Base-by-base conservation (phyloP, 2,329 filamentous ascomycete species). In the Fusarium protoensiforme region DNA sequence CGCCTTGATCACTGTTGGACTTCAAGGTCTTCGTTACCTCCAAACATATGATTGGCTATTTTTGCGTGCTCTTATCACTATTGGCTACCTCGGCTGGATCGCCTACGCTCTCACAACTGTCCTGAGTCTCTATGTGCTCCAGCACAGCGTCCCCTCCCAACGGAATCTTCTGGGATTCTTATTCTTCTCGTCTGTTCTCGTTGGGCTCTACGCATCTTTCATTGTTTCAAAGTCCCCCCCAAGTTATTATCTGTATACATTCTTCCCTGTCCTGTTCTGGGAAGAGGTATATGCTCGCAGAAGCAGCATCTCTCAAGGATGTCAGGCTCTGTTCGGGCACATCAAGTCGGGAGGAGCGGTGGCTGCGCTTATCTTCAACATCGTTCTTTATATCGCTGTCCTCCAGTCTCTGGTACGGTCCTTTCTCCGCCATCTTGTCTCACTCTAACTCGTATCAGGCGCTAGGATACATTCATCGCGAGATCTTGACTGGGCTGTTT, bases 21-120 rank as follows among this genome's bases (percentile, higher is more conserved):
- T 99, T 1, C 89, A 94, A 69, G 96, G 96, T 9, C 85, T 99
- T 68, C 90, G 96, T 59, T 99, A 99, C 81, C 88, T 99, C 29
- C 96, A 99, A 82, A 99, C 95, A 0, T 99, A 99, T 78, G 96
- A 99, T 84, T 99, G 96, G 96, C 87, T 99, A 3, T 99, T 99
- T 83, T 85, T 99, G 38, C 89, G 96, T 68, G 93, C 94, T 2
- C 87, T 99, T 58, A 93, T 99, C 68, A 98, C 96, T 2, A 80
- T 93, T 14, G 96, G 96, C 20, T 99, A 98, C 78, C 84, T 98
- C 9, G 96, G 96, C 22, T 99, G 96, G 96, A 97, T 98, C 79
- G 92, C 93, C 1, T 99, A 95, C 82, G 94, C 95, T 2, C 85
- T 97, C 59, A 96, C 94, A 1, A 97, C 93, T 0, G 95, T 98